A percentile compares a stretch with the other conserved stretches of the same genome.
Evolutionary conservation across 352 stramenopile species (phyloP).

Genomic region (Phytophthora quininea): DNA sequence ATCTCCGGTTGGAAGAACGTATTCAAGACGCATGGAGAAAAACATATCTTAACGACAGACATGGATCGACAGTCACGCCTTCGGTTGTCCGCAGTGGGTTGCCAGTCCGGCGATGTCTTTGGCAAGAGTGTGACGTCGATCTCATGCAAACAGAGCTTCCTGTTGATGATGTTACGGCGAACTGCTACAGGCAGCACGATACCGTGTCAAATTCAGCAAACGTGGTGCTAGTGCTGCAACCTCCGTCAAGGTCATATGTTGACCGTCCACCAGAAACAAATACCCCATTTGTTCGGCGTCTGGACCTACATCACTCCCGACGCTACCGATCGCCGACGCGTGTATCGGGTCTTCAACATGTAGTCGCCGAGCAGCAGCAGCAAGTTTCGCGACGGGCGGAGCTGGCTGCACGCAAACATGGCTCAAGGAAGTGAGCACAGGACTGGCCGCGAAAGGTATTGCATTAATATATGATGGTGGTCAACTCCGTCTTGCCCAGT

Average conservation of each 20-base stretch:
- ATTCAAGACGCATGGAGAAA: constrained; percentile 2
- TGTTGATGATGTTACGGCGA: neutral
- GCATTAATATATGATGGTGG: neutral
- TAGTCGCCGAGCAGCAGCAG: neutral
- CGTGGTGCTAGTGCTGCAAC: neutral
- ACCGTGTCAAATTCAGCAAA: neutral
- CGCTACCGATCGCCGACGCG: neutral
- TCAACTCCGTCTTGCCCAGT: neutral
- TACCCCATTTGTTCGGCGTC: neutral
- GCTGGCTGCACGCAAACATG: neutral
- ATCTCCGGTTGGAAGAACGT: neutral
- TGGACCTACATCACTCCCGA: neutral
- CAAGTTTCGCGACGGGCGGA: neutral
- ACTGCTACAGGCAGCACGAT: neutral
- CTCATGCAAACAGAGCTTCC: neutral
- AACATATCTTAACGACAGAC: constrained; percentile 1
- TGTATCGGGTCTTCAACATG: neutral
- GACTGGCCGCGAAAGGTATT: neutral
- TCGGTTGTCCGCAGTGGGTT: neutral
- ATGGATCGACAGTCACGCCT: neutral
- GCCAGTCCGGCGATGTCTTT: neutral
- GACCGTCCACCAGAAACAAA: neutral
- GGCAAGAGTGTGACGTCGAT: neutral
- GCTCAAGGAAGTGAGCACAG: neutral
- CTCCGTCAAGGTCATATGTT: neutral